These are phyloP conservation scores for Micractinium sp. DNA, from an alignment of 139 green algal species.

Conservation along the genomic window DNA sequence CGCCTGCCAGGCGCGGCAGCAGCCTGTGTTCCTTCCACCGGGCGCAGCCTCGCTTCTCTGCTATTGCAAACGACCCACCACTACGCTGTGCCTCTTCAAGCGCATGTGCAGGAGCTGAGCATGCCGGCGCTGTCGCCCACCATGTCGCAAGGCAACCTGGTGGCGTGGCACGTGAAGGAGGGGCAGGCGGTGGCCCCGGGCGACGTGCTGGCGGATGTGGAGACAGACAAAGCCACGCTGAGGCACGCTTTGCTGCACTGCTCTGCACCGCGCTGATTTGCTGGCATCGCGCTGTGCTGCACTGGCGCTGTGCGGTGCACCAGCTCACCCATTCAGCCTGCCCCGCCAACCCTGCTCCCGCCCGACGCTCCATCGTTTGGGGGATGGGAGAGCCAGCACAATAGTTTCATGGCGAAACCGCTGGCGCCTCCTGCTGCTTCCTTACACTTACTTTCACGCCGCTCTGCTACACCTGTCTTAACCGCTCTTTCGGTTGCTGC, in stretches of 20 bases:
- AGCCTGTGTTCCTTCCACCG: neutral
- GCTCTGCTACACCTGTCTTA: too few species aligned
- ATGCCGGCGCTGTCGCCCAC: conserved; percentile 94
- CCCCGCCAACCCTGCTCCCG: neutral
- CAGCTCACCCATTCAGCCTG: neutral
- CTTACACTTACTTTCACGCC: too few species aligned
- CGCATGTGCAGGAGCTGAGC: conserved; percentile 54
- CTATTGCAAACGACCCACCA: too few species aligned
- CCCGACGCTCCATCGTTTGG: too few species aligned
- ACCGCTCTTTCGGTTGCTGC: neutral
- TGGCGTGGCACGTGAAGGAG: conserved; percentile 66
- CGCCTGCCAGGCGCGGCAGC: neutral
- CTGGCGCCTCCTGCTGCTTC: too few species aligned
- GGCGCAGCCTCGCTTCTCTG: neutral
- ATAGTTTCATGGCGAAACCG: too few species aligned
- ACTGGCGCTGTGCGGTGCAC: neutral
- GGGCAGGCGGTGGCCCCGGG: conserved; percentile 79
- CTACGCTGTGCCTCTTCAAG: neutral
- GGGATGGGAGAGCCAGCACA: too few species aligned
- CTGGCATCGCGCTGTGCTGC: neutral
- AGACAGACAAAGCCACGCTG: conserved; percentile 93
- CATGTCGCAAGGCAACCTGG: conserved; percentile 82
- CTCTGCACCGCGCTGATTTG: too few species aligned
- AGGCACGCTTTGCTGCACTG: neutral
- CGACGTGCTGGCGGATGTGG: conserved; percentile 88